Evolutionary conservation across 2,329 filamentous ascomycete genomes (phyloP).

Genomic region (Curvularia lunata): DNA sequence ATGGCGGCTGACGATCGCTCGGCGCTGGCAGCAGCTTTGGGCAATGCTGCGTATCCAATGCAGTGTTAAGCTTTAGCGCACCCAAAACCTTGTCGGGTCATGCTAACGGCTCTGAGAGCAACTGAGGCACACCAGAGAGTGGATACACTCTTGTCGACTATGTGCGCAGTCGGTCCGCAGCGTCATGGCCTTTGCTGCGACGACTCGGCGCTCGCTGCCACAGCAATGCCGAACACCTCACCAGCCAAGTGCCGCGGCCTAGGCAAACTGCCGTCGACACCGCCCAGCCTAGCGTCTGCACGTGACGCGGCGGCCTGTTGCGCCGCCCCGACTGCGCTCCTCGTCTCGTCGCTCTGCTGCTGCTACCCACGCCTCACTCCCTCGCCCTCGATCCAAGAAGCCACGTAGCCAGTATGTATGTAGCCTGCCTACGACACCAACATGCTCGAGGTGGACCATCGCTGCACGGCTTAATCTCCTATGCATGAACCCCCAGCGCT

Average conservation of each 20-base stretch:
- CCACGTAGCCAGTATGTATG: too few relatives aligned
- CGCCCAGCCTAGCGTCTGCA: not conserved
- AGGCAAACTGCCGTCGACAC: constrained; percentile 4
- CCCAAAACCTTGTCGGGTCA: constrained; percentile 15
- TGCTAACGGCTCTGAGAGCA: constrained; percentile 9
- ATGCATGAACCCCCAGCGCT: constrained; percentile 15
- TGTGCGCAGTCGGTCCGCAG: constrained; percentile 12
- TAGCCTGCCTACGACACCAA: too few relatives aligned
- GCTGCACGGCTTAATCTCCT: constrained; percentile 11
- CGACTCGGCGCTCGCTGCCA: constrained; percentile 4
- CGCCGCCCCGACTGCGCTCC: not conserved
- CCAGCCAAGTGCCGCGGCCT: constrained; percentile 12
- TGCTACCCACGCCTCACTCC: too few relatives aligned
- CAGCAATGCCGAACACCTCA: constrained; percentile 8
- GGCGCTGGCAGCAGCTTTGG: constrained; percentile 13
- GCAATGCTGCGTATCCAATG: constrained; percentile 14
- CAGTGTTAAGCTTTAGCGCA: constrained; percentile 15
- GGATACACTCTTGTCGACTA: too few relatives aligned
- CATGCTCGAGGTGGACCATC: not conserved
- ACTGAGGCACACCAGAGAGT: too few relatives aligned
- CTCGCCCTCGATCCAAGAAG: constrained; percentile 1
- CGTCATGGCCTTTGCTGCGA: constrained; percentile 11
- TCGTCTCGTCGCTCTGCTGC: not conserved
- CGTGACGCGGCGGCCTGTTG: not conserved
- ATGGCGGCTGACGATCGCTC: constrained; percentile 15